Evolutionary conservation across 164 flowering plant genomes (phyloP), one percentile per base, ranked within the genome.

Genomic region (Vitis rupestris): DNA sequence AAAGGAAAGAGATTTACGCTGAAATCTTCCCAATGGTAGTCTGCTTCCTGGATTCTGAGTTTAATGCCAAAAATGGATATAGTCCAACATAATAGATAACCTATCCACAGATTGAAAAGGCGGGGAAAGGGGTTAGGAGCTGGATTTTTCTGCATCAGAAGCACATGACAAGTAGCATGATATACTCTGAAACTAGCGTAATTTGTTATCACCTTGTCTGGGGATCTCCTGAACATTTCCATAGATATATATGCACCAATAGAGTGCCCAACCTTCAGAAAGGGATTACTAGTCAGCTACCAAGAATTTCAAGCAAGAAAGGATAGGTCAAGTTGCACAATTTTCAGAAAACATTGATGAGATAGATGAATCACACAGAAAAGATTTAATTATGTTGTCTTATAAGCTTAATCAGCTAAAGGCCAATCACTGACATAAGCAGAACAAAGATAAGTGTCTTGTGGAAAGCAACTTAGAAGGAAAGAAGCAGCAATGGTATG

Each of bases 231-330:
- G 52, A 91, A 79, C 71, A 84, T 69, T 76, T 95, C 93, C 30
- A 95, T 71, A 60, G 96, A 79, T 23, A 95, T 90, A 69, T 92
- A 84, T 61, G 98, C 77, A 80, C 98, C 99, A 82, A 95, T 88
- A 23, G 99, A 95, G 74, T 95, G 99, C 50, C 96, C 97, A 73
- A 93, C 94, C 99, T 95, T 62, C 78, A 81, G 44, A 62, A 50
- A 54, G 9, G 68, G 73, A 69, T 59, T 67, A 49, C 9, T 59
- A 30, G 63, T 60, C 54, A 76, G 61, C 58, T n/a, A 53, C 10
- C 3, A 50, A 76, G 49, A 50, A 50, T 37, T 47, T 48, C 13
- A 17, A 12, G 1, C 9, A 44, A 56, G 27, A 23, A 23, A 23
- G 27, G 1, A 55, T 37, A 6, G 7, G 44, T 37, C 44, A 37